Evolutionary conservation across 78 protist genomes (phyloP).

Genomic region (Speleostelium caveatum): DNA sequence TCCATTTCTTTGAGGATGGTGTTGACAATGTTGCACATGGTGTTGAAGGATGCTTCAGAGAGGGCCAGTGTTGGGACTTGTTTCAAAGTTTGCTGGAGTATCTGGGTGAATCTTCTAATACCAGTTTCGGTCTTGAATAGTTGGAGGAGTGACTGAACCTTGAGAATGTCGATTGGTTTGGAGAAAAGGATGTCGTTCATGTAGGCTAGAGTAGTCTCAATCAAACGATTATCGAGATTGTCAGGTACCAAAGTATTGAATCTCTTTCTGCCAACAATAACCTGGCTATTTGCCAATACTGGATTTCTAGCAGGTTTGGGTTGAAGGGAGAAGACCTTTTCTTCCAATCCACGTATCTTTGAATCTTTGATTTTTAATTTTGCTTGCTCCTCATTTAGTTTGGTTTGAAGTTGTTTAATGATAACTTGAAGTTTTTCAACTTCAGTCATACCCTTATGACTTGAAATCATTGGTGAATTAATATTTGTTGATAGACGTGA

Average conservation of each 20-base stretch:
- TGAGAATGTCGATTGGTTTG: conserved; percentile 34
- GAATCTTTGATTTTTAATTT: conserved; percentile 25
- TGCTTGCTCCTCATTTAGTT: conserved; percentile 16
- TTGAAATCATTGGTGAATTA: neutral
- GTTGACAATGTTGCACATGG: conserved; percentile 16
- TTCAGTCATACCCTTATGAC: neutral
- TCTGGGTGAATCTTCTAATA: conserved; percentile 48
- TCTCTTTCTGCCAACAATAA: conserved; percentile 68
- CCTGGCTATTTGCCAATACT: neutral
- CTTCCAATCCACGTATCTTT: conserved; percentile 13
- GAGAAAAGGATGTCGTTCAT: conserved; percentile 20
- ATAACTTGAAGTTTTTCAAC: neutral
- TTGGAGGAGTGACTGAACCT: conserved; percentile 28
- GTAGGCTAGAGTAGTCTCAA: conserved; percentile 14
- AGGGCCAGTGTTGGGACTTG: conserved; percentile 24
- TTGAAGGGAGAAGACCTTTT: conserved; percentile 16
- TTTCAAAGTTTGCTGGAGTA: conserved; percentile 26
- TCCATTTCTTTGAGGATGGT: conserved; percentile 55
- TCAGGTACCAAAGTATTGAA: conserved; percentile 49
- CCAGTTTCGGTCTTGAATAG: conserved; percentile 48
- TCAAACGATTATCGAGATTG: conserved; percentile 23
- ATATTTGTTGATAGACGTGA: too few relatives aligned
- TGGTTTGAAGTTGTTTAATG: conserved; percentile 21
- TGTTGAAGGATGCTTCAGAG: conserved; percentile 29
- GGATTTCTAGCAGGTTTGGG: neutral